Evolutionary conservation across 805 yeast genomes (phyloP), one percentile per base, ranked within the genome.

Genomic region (Saccharomycopsis capsularis): DNA sequence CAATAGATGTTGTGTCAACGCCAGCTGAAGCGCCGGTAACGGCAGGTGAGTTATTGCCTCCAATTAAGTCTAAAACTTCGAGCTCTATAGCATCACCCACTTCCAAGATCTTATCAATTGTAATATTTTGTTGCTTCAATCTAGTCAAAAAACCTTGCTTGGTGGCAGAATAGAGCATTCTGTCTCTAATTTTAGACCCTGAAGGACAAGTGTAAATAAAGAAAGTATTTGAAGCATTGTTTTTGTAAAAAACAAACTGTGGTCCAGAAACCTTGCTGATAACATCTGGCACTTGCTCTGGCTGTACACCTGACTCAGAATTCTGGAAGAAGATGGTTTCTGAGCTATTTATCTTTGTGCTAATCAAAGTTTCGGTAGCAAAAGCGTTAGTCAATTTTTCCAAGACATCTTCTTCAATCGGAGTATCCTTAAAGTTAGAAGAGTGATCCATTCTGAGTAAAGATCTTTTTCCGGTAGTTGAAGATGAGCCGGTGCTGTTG

Each of bases 111-210:
- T 75, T 75, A 32, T 70, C 70, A 22, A 81, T 62, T 7, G 62
- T 60, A 32, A 72, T 56, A 1, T 60, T 61, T 5, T 60, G 50
- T 18, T 60, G 53, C 52, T 73, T 69, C 60, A 85, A 67, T 50
- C 74, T 70, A 41, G 69, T 71, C 30, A 80, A 64, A 47, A 84
- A 72, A 5, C 82, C 84, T 46, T 71, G 73, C 60, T 81, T 83
- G 53, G 82, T 83, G 2, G 95, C 77, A 1, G 99, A 98, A 60
- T 89, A 88, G 44, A 89, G 63, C 97, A 91, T 91, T 58, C 98
- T 76, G 46, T 89, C 93, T 63, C 82, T 85, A 37, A 93, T 93
- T 65, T 81, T 82, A 39, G 96, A 82, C 1, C 90, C 89, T 0
- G 95, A 79, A 3, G 99, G 98, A 64, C 96, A 90, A 5, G 91